Evolutionary conservation across 2,329 filamentous ascomycete species (phyloP), one percentile per base, ranked within the genome.

Genomic region (Fusarium euwallaceae): DNA sequence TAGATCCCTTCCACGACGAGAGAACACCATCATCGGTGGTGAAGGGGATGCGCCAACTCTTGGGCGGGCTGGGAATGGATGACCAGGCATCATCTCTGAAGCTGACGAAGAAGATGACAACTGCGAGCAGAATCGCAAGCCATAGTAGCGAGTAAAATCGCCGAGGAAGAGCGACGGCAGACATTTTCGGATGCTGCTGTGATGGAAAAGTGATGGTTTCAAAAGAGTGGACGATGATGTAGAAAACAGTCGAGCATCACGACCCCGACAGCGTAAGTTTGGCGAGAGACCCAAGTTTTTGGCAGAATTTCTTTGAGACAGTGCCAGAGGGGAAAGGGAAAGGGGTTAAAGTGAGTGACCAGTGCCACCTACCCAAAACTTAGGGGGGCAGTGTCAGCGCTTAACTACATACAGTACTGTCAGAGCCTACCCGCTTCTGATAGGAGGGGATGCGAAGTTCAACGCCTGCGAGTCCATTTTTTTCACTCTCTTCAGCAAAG

Each of bases 31-130:
- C 75, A 36, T 78, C 75, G 51, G 75, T 76, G 17, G 72, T 75
- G 59, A 76, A 78, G n/a, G 77, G 77, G 24, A 77, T 72, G 64
- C 68, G 70, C 77, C 76, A 78, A 59, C 64, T 69, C 45, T 41
- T 66, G 27, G 72, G 72, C 45, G 75, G 67, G 61, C 64, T 59
- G 24, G 73, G 73, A 36, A 76, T 69, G 14, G 73, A 76, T n/a
- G 73, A 71, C 73, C 73, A 76, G 32, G 69, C 73, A 24, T 76
- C 73, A 58, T 74, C 73, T 37, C 67, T 51, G 9, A 74, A 69
- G 53, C 73, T 72, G 64, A 76, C 32, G 39, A 76, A 76, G 61
- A 76, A 74, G 43, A 72, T 45, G 29, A 72, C 68, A 32, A 76
- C 63, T 34, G 66, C 63, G 56, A 76, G 62, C 6, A 76, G 56